Conservation (phyloP, 805 yeast species). For the Candida wancherniae region DNA sequence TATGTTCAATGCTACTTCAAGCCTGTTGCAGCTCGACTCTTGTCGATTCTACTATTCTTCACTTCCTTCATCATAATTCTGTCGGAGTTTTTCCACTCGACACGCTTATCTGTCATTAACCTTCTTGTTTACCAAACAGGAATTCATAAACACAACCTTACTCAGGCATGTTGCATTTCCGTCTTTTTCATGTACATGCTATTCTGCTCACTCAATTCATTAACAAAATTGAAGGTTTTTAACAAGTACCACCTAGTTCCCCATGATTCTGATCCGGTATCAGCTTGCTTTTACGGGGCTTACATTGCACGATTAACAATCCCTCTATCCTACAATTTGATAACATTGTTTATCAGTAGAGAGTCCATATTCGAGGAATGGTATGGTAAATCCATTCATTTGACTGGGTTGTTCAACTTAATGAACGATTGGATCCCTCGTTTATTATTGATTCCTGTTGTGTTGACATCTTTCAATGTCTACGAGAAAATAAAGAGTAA, state of each 20-base stretch:
- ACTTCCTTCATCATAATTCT: slow-evolving; percentile 56
- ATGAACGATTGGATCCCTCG: slow-evolving; percentile 76
- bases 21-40: slow-evolving; percentile 43
- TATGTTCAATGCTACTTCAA: slow-evolving; percentile 35
- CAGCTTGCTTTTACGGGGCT: slow-evolving; percentile 71
- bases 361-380: slow-evolving; percentile 61
- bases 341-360: slow-evolving; percentile 56
- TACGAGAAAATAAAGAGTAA: slow-evolving; percentile 53
- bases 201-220: slow-evolving; percentile 57
- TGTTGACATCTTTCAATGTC: slow-evolving; percentile 58
- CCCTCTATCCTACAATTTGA: slow-evolving; percentile 75
- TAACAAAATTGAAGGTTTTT: slow-evolving; percentile 65
- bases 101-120: slow-evolving; percentile 59
- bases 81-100: slow-evolving; percentile 72
- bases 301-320: slow-evolving; percentile 78
- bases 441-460: slow-evolving; percentile 63
- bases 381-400: slow-evolving; percentile 68
- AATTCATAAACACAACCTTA: slow-evolving; percentile 17
- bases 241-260: slow-evolving; percentile 73
- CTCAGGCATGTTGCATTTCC: slow-evolving; percentile 36
- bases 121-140: slow-evolving; percentile 33
- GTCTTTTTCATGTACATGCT: slow-evolving; percentile 61
- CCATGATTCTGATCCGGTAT: slow-evolving; percentile 66
- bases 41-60: slow-evolving; percentile 38
- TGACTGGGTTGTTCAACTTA: slow-evolving; percentile 68